These are phyloP conservation scores for Mimosa pudica DNA, from an alignment of 306 rosid species.

Conservation along the genomic window DNA sequence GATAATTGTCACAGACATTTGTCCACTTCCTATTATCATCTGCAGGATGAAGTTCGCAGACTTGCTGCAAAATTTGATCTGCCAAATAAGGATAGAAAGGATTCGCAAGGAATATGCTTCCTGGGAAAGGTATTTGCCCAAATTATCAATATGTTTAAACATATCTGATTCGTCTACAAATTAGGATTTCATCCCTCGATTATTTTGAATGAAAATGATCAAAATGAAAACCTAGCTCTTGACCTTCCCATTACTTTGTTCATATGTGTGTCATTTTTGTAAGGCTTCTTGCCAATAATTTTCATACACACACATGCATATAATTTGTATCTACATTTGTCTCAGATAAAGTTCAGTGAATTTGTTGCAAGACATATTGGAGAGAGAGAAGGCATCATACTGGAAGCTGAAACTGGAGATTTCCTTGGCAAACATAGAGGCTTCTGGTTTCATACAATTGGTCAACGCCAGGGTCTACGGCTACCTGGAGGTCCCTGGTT, in stretches of 20 bases:
- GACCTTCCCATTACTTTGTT: not conserved
- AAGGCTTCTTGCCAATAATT: slow-evolving; percentile 27
- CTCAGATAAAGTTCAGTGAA: slow-evolving; percentile 86
- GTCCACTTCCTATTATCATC: slow-evolving; percentile 24
- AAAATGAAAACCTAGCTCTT: slow-evolving; percentile 11
- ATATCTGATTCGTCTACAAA: slow-evolving; percentile 15
- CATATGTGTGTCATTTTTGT: slow-evolving; percentile 19
- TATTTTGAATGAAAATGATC: slow-evolving; percentile 7
- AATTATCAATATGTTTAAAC: slow-evolving; percentile 23
- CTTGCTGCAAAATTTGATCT: slow-evolving; percentile 71
- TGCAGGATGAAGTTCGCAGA: slow-evolving; percentile 85
- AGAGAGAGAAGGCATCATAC: slow-evolving; percentile 83
- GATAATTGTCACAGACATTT: not conserved
- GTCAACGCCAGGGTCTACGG: slow-evolving; percentile 93
- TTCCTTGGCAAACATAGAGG: slow-evolving; percentile 89
- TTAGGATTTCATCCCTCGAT: slow-evolving; percentile 2
- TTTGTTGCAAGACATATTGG: slow-evolving; percentile 90
- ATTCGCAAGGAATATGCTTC: slow-evolving; percentile 98
- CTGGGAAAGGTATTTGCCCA: slow-evolving; percentile 76
- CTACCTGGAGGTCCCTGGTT: slow-evolving; percentile 97
- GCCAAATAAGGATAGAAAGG: slow-evolving; percentile 90
- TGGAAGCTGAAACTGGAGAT: slow-evolving; percentile 97
- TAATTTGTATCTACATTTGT: slow-evolving; percentile 16
- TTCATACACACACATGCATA: not conserved
- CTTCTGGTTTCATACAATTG: slow-evolving; percentile 94